Evolutionary conservation across 768 basidiomycete genomes (phyloP).

Genomic region (Solioccasus polychromus): DNA sequence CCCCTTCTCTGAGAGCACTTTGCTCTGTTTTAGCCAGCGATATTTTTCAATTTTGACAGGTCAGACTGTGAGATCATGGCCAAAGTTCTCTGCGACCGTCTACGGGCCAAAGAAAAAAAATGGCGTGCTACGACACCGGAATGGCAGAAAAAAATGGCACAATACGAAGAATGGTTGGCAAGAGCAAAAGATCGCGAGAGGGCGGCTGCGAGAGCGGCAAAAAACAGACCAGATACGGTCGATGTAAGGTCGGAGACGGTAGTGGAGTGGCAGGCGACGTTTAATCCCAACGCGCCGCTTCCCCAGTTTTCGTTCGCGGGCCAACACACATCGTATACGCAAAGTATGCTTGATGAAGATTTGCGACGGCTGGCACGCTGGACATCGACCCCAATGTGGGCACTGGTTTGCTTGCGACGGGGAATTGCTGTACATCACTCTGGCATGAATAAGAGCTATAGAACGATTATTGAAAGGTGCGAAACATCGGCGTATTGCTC

Average conservation of each 20-base stretch:
- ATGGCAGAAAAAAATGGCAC: constrained; percentile 49
- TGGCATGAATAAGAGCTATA: constrained; percentile 64
- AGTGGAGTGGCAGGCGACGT: constrained; percentile 50
- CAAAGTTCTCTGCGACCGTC: constrained; percentile 28
- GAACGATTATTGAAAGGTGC: constrained; percentile 56
- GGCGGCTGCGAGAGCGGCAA: constrained; percentile 38
- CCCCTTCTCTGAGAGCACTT: too few species aligned
- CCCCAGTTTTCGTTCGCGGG: constrained; percentile 61
- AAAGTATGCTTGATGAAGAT: constrained; percentile 48
- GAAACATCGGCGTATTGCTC: background rate
- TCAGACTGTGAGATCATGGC: constrained; percentile 56
- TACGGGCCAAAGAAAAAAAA: constrained; percentile 42
- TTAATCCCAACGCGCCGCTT: constrained; percentile 56
- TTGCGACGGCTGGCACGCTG: constrained; percentile 35
- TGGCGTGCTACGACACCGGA: constrained; percentile 48
- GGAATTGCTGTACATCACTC: constrained; percentile 71
- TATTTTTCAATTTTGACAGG: constrained; percentile 68
- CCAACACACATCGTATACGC: constrained; percentile 39
- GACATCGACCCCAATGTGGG: constrained; percentile 41
- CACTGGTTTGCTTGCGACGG: constrained; percentile 46
- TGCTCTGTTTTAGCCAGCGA: constrained; percentile 48
- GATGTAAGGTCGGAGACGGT: constrained; percentile 20
- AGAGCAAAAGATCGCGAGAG: constrained; percentile 49
- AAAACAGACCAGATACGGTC: constrained; percentile 34
- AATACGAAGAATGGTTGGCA: constrained; percentile 50